Percentiles rank a stretch among this genome's conserved stretches.
These are phyloP conservation scores for Boletus albobrunnescens DNA, from an alignment of 1,284 basidiomycete species.

Conservation along the genomic window DNA sequence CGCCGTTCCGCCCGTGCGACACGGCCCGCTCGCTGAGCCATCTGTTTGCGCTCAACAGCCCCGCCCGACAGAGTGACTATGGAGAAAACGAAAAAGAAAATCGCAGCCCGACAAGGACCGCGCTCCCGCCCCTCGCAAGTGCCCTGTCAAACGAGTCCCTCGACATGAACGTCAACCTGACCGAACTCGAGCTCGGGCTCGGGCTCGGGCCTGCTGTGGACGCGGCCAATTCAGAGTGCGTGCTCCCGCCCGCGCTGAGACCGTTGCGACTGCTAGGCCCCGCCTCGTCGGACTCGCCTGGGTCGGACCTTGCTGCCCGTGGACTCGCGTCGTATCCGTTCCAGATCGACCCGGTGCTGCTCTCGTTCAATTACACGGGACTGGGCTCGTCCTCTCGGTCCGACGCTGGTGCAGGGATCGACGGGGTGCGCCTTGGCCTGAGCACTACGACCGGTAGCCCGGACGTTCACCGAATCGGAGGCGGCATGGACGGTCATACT, in stretches of 20 bases:
- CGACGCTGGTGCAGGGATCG: not conserved
- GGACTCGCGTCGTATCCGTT: not conserved
- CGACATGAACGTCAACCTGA: conserved; percentile 12
- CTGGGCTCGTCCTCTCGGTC: not conserved
- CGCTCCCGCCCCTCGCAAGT: conserved; percentile 20
- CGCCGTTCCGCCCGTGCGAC: not conserved
- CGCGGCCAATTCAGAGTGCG: conserved; percentile 8
- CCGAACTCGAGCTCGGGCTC: conserved; percentile 1
- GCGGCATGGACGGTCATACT: too few relatives aligned
- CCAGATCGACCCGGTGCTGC: conserved; percentile 28
- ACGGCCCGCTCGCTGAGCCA: not conserved
- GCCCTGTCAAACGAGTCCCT: conserved; percentile 19
- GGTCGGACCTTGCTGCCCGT: not conserved
- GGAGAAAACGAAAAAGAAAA: not conserved
- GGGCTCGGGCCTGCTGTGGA: not conserved
- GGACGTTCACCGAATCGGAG: too few relatives aligned
- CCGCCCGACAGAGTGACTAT: not conserved
- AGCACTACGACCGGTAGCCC: not conserved
- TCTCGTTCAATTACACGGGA: conserved; percentile 17
- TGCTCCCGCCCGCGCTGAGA: conserved; percentile 18
- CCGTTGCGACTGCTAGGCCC: conserved; percentile 19
- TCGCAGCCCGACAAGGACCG: not conserved
- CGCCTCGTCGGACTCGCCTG: not conserved
- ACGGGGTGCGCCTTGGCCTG: not conserved
- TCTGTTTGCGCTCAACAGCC: not conserved